Base-by-base conservation (phyloP, 257 asterid species). In the Sherardia arvensis region DNA sequence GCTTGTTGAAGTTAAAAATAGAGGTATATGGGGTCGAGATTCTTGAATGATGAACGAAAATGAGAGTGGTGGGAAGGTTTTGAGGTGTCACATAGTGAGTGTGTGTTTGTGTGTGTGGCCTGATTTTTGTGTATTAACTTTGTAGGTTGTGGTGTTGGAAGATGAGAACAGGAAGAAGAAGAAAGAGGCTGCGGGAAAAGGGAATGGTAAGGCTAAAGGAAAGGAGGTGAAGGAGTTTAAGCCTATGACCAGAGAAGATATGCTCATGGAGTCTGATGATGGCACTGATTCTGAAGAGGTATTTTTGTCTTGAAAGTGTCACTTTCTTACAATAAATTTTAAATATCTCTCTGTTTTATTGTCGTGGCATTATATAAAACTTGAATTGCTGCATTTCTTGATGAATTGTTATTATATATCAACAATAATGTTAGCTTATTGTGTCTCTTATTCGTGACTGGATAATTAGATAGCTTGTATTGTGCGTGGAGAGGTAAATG, bases 131-230 rank as follows among this genome's bases (percentile, higher is more conserved):
- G 61, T 21, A 40, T 15, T 64, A 54, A 61, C 15, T 22, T n/a
- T 62, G 73, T 78, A 88, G 96, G 71, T 86, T 67, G 87, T 78
- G 70, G 87, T 77, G 57, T 78, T 86, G 22, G 86, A 81, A 64
- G 85, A 77, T 74, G 79, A 84, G 62, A 80, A 76, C 21, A 55
- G 17, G 20, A 43, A 11, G 47, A 33, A 33, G 40, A 33, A 2
- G 40, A 38, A 45, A 67, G 85, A 75, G 60, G 73, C 74, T 55
- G 47, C 8, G 2, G 77, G 72, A 62, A 70, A 70, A 49, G 73
- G 26, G 10, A 59, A 51, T 2, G 61, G 62, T 12, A 80, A 75
- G 76, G 81, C 74, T 58, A 17, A 67, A 58, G 62, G 66, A 59
- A 66, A 56, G 60, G 59, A 21, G 8, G 57, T 45, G 58, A 76